Evolutionary conservation across 2,329 filamentous ascomycete species (phyloP).

Genomic region (Fusarium citri): DNA sequence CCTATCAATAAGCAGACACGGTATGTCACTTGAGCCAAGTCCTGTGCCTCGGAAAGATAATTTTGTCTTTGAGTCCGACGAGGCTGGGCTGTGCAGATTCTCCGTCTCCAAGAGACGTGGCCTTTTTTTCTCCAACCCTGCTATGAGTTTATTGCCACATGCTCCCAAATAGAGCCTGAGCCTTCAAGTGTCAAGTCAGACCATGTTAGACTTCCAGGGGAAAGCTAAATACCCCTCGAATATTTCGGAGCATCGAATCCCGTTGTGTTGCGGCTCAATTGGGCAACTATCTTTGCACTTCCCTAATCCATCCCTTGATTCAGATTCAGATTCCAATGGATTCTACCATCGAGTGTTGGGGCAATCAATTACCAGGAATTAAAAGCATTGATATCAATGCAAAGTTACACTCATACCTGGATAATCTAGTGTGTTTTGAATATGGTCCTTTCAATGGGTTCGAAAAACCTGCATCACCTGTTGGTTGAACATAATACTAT

Average conservation of each 20-base stretch:
- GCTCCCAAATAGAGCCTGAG: not conserved
- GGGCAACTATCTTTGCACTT: constrained; percentile 29
- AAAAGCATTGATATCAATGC: not conserved
- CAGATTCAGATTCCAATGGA: not conserved
- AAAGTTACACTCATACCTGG: not conserved
- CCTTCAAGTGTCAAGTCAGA: constrained; percentile 4
- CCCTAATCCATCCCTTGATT: constrained; percentile 7
- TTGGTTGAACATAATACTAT: not conserved
- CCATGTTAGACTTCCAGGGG: constrained; percentile 2
- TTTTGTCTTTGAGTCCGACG: not conserved
- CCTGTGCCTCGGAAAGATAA: not conserved
- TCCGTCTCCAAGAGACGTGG: constrained; percentile 22
- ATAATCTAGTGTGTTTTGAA: not conserved
- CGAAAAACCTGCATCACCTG: constrained; percentile 1
- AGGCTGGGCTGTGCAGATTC: constrained; percentile 22
- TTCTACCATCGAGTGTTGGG: not conserved
- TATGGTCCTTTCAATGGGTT: not conserved
- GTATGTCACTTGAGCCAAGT: constrained; percentile 1
- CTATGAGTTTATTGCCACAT: constrained; percentile 35
- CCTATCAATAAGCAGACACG: constrained; percentile 14
- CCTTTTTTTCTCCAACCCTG: constrained; percentile 10
- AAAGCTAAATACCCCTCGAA: not conserved
- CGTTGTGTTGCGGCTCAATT: constrained; percentile 32
- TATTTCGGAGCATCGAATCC: constrained; percentile 33
- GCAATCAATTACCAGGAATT: not conserved